These are phyloP conservation scores for Ustilago vetiveriae DNA, from an alignment of 1,284 basidiomycete genomes.

Conservation along the genomic window DNA sequence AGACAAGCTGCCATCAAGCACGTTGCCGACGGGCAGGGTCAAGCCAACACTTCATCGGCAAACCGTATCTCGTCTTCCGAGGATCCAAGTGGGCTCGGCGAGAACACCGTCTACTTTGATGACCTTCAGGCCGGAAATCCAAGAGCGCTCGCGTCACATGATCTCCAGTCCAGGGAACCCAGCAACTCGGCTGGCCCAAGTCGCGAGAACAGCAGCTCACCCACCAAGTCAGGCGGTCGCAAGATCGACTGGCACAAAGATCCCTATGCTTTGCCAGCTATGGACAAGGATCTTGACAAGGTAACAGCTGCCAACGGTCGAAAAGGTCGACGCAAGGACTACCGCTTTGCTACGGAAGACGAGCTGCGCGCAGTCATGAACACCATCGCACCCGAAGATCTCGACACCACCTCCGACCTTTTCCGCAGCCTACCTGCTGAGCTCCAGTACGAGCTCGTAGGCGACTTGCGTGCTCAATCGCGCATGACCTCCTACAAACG, in stretches of 20 bases:
- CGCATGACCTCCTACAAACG: conserved; percentile 92
- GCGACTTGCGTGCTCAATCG: conserved; percentile 90
- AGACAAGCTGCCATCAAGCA: conserved; percentile 86
- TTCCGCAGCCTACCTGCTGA: conserved; percentile 93
- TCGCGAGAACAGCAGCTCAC: conserved; percentile 59
- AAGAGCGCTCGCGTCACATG: conserved; percentile 72
- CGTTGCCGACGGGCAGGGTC: conserved; percentile 54
- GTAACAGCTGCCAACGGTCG: conserved; percentile 34
- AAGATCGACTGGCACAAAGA: conserved; percentile 62
- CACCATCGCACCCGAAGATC: conserved; percentile 61
- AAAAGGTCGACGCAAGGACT: conserved; percentile 51
- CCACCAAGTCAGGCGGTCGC: conserved; percentile 68
- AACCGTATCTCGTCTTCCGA: background rate
- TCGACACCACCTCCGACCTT: conserved; percentile 61
- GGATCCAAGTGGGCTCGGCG: conserved; percentile 46
- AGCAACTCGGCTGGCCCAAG: conserved; percentile 16
- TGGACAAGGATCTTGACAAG: conserved; percentile 53
- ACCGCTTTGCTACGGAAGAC: conserved; percentile 64
- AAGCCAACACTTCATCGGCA: conserved; percentile 12
- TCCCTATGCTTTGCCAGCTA: conserved; percentile 63
- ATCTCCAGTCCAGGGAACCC: conserved; percentile 70
- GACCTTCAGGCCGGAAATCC: conserved; percentile 35
- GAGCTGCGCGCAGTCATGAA: conserved; percentile 62
- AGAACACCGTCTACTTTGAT: conserved; percentile 69
- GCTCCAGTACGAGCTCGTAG: conserved; percentile 97